These are phyloP conservation scores for Cystobasidium sp. DNA, from an alignment of 1,284 basidiomycete genomes.

Conservation along the genomic window DNA sequence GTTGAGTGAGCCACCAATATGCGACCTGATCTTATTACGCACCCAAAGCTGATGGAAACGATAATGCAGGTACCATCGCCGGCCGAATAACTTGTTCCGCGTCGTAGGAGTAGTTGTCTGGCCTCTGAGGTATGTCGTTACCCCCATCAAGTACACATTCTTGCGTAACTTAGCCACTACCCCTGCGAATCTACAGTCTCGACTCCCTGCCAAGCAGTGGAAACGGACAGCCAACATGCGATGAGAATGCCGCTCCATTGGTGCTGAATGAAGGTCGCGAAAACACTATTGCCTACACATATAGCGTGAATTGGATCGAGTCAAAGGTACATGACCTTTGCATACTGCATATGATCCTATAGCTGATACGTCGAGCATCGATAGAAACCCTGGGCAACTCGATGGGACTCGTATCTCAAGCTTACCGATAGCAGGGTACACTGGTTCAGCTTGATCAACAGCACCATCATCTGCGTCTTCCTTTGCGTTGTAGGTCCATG, in stretches of 20 bases:
- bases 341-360: neutral
- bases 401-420: constrained; percentile 94
- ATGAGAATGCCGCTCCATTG: constrained; percentile 58
- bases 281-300: constrained; percentile 84
- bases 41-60: constrained; percentile 14
- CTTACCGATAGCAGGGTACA: constrained; percentile 60
- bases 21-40: neutral
- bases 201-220: constrained; percentile 41
- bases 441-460: constrained; percentile 90
- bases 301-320: constrained; percentile 83
- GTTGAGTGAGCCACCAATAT: constrained; percentile 64
- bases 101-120: constrained; percentile 91
- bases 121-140: constrained; percentile 69
- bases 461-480: constrained; percentile 85
- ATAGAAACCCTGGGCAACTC: constrained; percentile 70
- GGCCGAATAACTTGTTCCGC: constrained; percentile 67
- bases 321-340: constrained; percentile 31
- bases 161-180: constrained; percentile 24
- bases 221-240: constrained; percentile 39
- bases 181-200: constrained; percentile 54
- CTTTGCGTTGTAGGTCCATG: constrained; percentile 67
- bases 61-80: constrained; percentile 73
- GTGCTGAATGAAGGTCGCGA: constrained; percentile 67
- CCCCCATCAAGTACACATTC: neutral
- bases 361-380: constrained; percentile 17